A percentile compares a stretch with the other conserved stretches of the same genome.
These are phyloP conservation scores for Aspergillus ibericus DNA, from an alignment of 2,329 filamentous ascomycete species.

Conservation along the genomic window DNA sequence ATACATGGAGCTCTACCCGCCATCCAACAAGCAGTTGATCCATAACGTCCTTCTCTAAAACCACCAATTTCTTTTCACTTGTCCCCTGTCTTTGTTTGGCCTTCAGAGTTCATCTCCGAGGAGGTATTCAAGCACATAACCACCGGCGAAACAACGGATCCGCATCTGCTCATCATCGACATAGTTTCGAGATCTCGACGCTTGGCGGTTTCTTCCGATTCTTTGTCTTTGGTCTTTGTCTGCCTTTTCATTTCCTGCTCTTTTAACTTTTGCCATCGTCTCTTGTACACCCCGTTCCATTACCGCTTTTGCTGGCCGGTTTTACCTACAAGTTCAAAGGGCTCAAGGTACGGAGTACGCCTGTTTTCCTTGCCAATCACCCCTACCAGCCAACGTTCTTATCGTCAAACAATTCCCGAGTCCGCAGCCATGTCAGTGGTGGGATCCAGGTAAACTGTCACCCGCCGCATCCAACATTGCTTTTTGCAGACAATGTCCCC, in stretches of 20 bases:
- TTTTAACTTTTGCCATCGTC: conserved; percentile 5
- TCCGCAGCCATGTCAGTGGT: not conserved
- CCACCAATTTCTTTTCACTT: not conserved
- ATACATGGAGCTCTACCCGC: not conserved
- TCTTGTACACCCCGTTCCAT: not conserved
- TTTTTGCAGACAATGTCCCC: conserved; percentile 6
- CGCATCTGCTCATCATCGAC: not conserved
- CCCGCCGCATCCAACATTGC: conserved; percentile 3
- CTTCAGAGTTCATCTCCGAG: not conserved
- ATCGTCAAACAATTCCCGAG: conserved; percentile 3
- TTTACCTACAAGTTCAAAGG: not conserved
- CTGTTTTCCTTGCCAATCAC: not conserved
- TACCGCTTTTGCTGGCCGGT: not conserved
- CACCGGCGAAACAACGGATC: not conserved
- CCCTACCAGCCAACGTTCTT: not conserved
- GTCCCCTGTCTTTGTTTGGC: not conserved
- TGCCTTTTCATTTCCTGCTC: not conserved
- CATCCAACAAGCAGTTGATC: not conserved
- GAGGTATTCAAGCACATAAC: not conserved
- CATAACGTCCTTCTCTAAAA: not conserved
- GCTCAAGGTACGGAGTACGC: not conserved
- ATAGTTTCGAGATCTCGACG: not conserved
- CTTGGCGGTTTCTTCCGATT: conserved; percentile 16
- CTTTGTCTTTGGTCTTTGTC: conserved; percentile 15
- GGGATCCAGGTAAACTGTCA: conserved; percentile 1